Base-by-base conservation (phyloP, 306 rosid species). In the Nissolia schottii region DNA sequence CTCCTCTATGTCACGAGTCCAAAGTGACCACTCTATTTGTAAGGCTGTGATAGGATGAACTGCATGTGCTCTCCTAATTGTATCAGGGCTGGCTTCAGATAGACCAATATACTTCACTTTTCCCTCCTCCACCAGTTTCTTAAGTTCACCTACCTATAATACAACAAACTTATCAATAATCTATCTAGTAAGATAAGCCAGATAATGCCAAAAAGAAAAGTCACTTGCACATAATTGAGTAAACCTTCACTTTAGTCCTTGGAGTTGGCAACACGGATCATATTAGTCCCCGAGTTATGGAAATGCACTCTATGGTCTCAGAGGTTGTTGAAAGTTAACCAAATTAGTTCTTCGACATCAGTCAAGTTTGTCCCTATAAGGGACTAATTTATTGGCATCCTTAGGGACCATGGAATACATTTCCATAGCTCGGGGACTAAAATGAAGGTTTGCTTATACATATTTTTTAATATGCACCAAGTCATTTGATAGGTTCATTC, bases 11-110 rank as follows among this genome's bases (percentile, higher is more conserved):
- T 89, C 91, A 53, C 89, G 89, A 53, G 71, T 65, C 91, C 91
- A 89, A 1, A 89, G 75, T 5, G 93, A 88, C 86, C 86, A 88
- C 62, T 88, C 90, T 72, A 81, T 85, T 70, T 85, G 93, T 14
- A 88, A 2, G 16, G 91, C 89, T 0, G 88, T 84, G 76, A 89
- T 76, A n/a, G 88, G 89, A 77, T 86, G 95, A 74, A 83, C 83
- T 41, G 85, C 88, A 72, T 83, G 92, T 4, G 88, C 89, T 71
- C n/a, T n/a, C n/a, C n/a, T n/a, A n/a, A n/a, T n/a, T n/a, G n/a
- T n/a, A n/a, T n/a, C n/a, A n/a, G n/a, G 82, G 60, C 85, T 79
- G 13, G 92, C 88, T 37, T 85, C 92, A 62, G 92, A 88, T 51
- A 81, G 53, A 50, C 88, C 92, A 23, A 88, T 63, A 41, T 81